Base-by-base conservation (phyloP, 1,139 yeast species). In the Nakaseomyces delphensis region DNA sequence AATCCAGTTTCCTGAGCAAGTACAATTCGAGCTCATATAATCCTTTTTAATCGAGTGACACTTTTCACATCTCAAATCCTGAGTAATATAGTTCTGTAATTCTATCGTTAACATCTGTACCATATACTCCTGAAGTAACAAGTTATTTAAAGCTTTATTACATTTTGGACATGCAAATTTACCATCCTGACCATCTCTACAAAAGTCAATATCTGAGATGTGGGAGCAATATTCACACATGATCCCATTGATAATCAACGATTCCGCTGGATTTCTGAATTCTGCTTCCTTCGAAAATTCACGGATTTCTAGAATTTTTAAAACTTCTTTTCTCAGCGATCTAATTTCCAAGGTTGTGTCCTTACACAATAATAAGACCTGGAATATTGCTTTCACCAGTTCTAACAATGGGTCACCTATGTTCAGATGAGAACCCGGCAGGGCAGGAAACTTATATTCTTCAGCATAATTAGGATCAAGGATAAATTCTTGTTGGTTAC, bases 1-100 rank as follows among this genome's bases (percentile, higher is more conserved):
- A 1, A 63, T 66, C 95, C 96, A 91, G 28, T 65, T 61, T 3
- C 99, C 98, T 0, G 98, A 87, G 60, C 98, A 93, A 30, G 73
- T 67, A 62, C 98, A 93, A 60, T 79, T 79, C 27, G 70, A 70
- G 39, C 87, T 75, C 74, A 93, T 70, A 50, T 83, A 81, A 53
- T 76, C 80, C 30, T 75, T 76, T 53, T 78, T 76, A 44, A 86
- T 69, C 46, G 71, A 76, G 33, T 74, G 71, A 64, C 98, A 93
- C 59, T 83, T 85, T 13, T 65, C 59, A 62, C 99, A 93, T 52
- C 74, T 75, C 54, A 84, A 68, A 61, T 91, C 98, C 63, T 93
- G 99, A 33, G 73, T 67, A 56, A 79, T 77, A 61, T 73, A 91
- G 42, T 70, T 66, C n/a, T 80, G 71, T 3, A 84, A 47, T 28